Base-by-base conservation (phyloP, 2,329 filamentous ascomycete genomes). In the Pyrenophora graminea region DNA sequence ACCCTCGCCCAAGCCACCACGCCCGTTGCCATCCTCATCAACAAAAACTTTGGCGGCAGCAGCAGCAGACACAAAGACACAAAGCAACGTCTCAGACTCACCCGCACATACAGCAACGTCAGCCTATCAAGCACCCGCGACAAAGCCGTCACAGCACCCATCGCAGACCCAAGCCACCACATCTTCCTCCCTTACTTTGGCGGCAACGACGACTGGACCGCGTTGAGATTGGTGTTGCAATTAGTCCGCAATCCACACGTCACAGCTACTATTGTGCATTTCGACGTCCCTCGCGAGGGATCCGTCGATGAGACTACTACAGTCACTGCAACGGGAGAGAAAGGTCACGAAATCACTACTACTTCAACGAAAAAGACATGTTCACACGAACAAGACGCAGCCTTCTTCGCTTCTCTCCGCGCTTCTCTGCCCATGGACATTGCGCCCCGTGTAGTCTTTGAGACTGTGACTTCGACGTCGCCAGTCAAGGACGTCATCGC, bases 101-200 rank as follows among this genome's bases (percentile, higher is more conserved):
- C 57, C 2, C 59, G 70, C 13, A 72, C 66, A 7, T 63, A 65
- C 46, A 72, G 69, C 52, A 64, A 53, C 44, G 58, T 68, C 39
- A 70, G 66, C 39, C 66, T 89, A 40, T 79, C 81, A 53, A 85
- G 83, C 58, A 74, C 80, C 27, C 76, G 78, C n/a, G 84, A 88
- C 45, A 75, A 83, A 9, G 76, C 81, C 0, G 74, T 82, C 17
- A 76, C 81, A 43, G 67, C 67, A 1, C 84, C 87, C 0, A 80
- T 86, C 4, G 77, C 80, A 5, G 84, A 90, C 63, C 86, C 85
- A 54, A 85, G 84, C 31, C 91, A 96, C 68, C 91, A 93, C 68
- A 82, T 97, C 59, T 92, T 96, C 69, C 79, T 96, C 46, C 88
- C 92, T 0, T 97, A 91, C 74, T 86, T 96, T 52, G 92, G 93